phyloP scores from a whole-genome alignment of 192 early-diverging fungal species.

The Cetraspora pellucida region DNA sequence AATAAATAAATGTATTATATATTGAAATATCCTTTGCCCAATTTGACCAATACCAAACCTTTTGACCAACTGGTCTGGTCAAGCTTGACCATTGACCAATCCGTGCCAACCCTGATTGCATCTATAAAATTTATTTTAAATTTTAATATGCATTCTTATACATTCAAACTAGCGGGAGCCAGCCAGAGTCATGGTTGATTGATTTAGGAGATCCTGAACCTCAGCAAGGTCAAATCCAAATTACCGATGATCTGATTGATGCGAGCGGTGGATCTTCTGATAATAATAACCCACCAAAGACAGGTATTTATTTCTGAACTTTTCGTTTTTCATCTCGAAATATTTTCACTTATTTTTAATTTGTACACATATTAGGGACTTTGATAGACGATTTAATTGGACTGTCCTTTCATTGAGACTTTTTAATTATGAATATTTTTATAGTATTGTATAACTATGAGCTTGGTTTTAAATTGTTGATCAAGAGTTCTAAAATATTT shows the following conservation, averaged over 20 bases:
- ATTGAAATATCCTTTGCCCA: too few species aligned
- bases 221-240: conserved; percentile 2
- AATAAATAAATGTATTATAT: too few species aligned
- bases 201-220: conserved; percentile 2
- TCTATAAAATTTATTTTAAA: neutral
- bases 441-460: too few species aligned
- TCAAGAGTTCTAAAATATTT: too few species aligned
- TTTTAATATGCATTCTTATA: too few species aligned
- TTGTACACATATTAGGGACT: neutral
- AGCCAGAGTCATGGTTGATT: conserved; percentile 4
- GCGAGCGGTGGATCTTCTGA: neutral
- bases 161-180: neutral
- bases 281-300: neutral
- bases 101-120: too few species aligned
- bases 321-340: neutral
- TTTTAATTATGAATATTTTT: too few species aligned
- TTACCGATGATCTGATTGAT: neutral
- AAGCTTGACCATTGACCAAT: too few species aligned
- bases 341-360: neutral
- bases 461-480: too few species aligned
- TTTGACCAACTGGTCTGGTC: too few species aligned
- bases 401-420: neutral
- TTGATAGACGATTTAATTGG: conserved; percentile 29
- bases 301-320: neutral
- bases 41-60: too few species aligned